These are phyloP conservation scores for Mycosphaerella sp. DNA, from an alignment of 2,329 filamentous ascomycete species.

Conservation along the genomic window DNA sequence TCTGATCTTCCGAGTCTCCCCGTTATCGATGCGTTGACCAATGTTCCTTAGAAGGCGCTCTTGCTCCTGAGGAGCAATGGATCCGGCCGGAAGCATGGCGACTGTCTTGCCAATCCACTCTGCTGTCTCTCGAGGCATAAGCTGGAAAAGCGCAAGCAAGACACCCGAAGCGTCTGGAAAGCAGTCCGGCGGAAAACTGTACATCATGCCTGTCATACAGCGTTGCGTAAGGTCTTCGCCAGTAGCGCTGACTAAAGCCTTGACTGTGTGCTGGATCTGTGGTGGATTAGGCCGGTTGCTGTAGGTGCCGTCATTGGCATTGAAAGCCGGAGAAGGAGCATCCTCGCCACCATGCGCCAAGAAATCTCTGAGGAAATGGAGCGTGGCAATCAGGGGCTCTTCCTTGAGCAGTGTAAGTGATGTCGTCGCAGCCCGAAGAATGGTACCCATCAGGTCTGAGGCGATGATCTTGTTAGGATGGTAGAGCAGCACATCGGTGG, in stretches of 20 bases:
- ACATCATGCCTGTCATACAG: slow-evolving; percentile 97
- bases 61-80: slow-evolving; percentile 71
- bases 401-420: slow-evolving; percentile 84
- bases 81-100: slow-evolving; percentile 73
- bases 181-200: slow-evolving; percentile 91
- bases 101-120: slow-evolving; percentile 80
- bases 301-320: slow-evolving; percentile 42
- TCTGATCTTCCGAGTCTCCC: slow-evolving; percentile 71
- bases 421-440: slow-evolving; percentile 81
- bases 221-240: slow-evolving; percentile 75
- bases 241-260: slow-evolving; percentile 61
- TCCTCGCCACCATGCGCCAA: slow-evolving; percentile 81
- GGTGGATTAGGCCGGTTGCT: slow-evolving; percentile 53
- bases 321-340: slow-evolving; percentile 54
- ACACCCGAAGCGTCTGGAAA: slow-evolving; percentile 92
- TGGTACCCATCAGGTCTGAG: slow-evolving; percentile 70
- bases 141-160: slow-evolving; percentile 80
- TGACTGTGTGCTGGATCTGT: slow-evolving; percentile 67
- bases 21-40: slow-evolving; percentile 62
- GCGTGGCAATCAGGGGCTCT: slow-evolving; percentile 80
- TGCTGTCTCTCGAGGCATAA: slow-evolving; percentile 73
- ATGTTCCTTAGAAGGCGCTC: slow-evolving; percentile 76
- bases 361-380: slow-evolving; percentile 89
- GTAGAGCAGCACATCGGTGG: slow-evolving; percentile 86
- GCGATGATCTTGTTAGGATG: slow-evolving; percentile 79